Base-by-base conservation (phyloP, 2,329 filamentous ascomycete genomes). In the Claviceps sp. region DNA sequence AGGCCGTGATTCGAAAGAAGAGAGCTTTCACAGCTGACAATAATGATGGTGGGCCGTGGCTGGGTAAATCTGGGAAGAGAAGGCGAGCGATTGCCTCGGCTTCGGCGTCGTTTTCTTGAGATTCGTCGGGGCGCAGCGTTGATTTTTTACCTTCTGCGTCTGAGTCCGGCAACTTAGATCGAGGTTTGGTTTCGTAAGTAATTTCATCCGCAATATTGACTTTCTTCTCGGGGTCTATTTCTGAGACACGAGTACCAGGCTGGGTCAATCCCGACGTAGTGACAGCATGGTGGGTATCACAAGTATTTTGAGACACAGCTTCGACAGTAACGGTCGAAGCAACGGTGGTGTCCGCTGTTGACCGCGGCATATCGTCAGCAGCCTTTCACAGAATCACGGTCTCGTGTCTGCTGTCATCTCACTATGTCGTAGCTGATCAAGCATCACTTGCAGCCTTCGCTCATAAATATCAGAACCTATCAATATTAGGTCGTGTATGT, bases 1-100 rank as follows among this genome's bases (percentile, higher is more conserved):
- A 65, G 61, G 80, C 86, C 57, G 90, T 83, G 1, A 88, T 36
- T 36, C 79, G 73, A 47, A 82, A 76, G n/a, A 49, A 22, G 11
- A 22, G 8, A 5, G 39, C 26, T 17, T 37, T 36, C 2, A 23
- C 13, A 29, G 13, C 14, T 14, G 47, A 49, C n/a, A 83, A 53
- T 0, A 78, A 49, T 0, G 85, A 83, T 0, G 88, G 82, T 0
- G 88, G 84, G 0, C 86, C 86, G 59, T 95, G 95, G 1, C 88
- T 71, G 0, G 89, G 89, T 8, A 95, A 67, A 2, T 88, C 86
- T 5, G 89, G 89, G 57, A 96, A 96, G 5, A 95, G 70, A 3
- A 87, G 85, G 58, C 90, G 83, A 2, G 86, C 90, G 56, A 20
- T 34, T 20, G 29, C 29, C 8, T 26, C 17, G 14, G 9, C 3